Conservation (phyloP, 768 basidiomycete species). For the Mycena polygramma region DNA sequence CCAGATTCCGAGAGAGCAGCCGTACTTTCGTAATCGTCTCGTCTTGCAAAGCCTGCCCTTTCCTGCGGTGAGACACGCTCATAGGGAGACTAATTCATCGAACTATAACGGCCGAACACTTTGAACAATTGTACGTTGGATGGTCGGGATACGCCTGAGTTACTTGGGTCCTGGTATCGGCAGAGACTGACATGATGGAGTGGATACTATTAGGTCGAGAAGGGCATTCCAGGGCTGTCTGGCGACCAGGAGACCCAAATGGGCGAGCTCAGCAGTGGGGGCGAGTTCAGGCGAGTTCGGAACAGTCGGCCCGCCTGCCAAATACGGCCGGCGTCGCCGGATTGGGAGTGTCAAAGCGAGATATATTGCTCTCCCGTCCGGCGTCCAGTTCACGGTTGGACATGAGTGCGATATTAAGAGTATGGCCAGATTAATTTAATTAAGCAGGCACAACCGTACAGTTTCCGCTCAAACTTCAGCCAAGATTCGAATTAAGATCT, state of each 20-base stretch:
- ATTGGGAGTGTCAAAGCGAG: neutral
- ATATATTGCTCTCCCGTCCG: neutral
- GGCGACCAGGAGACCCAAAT: neutral
- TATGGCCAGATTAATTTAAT: neutral
- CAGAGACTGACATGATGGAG: slow-evolving; percentile 36
- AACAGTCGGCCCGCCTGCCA: neutral
- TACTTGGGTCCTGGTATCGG: slow-evolving; percentile 69
- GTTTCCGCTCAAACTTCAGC: slow-evolving; percentile 56
- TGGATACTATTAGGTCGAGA: neutral
- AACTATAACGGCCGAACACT: slow-evolving; percentile 80
- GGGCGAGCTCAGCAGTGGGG: slow-evolving; percentile 27
- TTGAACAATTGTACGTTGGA: slow-evolving; percentile 76
- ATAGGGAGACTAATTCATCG: slow-evolving; percentile 42
- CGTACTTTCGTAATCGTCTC: slow-evolving; percentile 76
- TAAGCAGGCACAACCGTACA: neutral
- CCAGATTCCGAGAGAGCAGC: too few relatives aligned
- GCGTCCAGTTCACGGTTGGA: too few relatives aligned
- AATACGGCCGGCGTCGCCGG: too few relatives aligned
- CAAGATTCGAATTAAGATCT: slow-evolving; percentile 72
- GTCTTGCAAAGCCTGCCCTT: slow-evolving; percentile 78
- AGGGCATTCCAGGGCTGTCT: neutral
- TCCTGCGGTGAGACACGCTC: neutral
- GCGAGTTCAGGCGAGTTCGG: neutral
- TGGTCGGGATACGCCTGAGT: slow-evolving; percentile 73
- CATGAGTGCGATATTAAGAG: too few relatives aligned